Evolutionary conservation across 768 basidiomycete genomes (phyloP).

Genomic region (Leucocoprinus leucothites): DNA sequence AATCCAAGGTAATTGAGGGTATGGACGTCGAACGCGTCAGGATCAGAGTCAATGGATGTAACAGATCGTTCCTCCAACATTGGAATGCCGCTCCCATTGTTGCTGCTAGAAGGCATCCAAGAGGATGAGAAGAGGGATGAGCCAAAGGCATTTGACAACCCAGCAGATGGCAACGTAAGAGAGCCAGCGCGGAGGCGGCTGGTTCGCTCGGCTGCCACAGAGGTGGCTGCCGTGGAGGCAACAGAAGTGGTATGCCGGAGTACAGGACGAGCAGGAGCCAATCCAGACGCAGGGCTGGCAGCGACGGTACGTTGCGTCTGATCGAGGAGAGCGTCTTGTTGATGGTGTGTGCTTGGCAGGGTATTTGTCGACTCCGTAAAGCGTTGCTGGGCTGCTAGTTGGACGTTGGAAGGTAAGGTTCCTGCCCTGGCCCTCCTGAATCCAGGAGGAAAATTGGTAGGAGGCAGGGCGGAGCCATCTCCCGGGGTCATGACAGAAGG

Average conservation of each 20-base stretch:
- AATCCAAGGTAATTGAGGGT: slow-evolving; percentile 96
- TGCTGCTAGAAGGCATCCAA: slow-evolving; percentile 67
- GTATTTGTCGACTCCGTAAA: slow-evolving; percentile 68
- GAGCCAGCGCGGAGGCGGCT: slow-evolving; percentile 92
- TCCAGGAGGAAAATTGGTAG: slow-evolving; percentile 78
- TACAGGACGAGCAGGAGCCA: slow-evolving; percentile 53
- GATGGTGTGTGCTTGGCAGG: slow-evolving; percentile 27
- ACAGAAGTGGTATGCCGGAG: slow-evolving; percentile 79
- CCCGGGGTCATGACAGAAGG: slow-evolving; percentile 55
- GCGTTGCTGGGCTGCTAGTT: slow-evolving; percentile 73
- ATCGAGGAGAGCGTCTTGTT: slow-evolving; percentile 38
- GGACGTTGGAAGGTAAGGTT: slow-evolving; percentile 94
- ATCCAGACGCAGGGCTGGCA: slow-evolving; percentile 39
- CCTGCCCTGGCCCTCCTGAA: slow-evolving; percentile 96
- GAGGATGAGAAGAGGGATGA: slow-evolving; percentile 87
- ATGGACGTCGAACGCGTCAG: slow-evolving; percentile 88
- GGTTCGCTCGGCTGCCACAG: slow-evolving; percentile 57
- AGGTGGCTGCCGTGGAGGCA: slow-evolving; percentile 50
- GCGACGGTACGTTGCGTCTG: slow-evolving; percentile 48
- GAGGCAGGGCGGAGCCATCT: slow-evolving; percentile 57
- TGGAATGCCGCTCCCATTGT: slow-evolving; percentile 55
- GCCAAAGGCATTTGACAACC: slow-evolving; percentile 82
- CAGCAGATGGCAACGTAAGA: slow-evolving; percentile 77
- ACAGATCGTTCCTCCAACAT: slow-evolving; percentile 82
- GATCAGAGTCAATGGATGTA: slow-evolving; percentile 72